Percentiles rank a stretch among this genome's conserved stretches.
Conservation (phyloP, 73 alveolate genomes). For the Tetrahymena borealis region DNA sequence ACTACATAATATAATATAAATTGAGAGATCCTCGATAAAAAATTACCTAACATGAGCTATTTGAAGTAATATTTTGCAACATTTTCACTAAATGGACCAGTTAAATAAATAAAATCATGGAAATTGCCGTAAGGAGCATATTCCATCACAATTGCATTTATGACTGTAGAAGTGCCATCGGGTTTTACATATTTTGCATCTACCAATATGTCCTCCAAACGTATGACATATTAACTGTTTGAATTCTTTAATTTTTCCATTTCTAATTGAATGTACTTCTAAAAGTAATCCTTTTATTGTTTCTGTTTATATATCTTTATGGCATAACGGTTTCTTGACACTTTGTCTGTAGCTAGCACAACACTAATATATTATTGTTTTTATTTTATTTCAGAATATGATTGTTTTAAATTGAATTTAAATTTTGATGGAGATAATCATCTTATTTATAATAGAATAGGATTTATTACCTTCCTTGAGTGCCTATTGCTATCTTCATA, state of each 20-base stretch:
- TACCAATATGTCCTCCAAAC: neutral
- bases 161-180: neutral
- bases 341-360: neutral
- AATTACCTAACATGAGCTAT: neutral
- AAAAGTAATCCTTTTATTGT: neutral
- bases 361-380: neutral
- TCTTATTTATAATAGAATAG: too few relatives aligned
- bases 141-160: neutral
- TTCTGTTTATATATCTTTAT: neutral
- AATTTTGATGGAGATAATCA: neutral
- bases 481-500: neutral
- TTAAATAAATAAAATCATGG: neutral
- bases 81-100: slow-evolving; percentile 7
- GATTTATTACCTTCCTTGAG: neutral
- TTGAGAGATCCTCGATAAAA: too few relatives aligned
- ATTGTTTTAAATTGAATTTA: neutral
- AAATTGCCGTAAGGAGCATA: neutral
- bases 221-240: neutral
- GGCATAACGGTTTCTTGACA: neutral
- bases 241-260: neutral
- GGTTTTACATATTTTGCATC: neutral
- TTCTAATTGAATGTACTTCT: neutral
- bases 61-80: slow-evolving; percentile 1
- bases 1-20: too few relatives aligned
- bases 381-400: neutral